These are phyloP conservation scores for Sarocladium strictum DNA, from an alignment of 2,329 filamentous ascomycete genomes.

Conservation along the genomic window DNA sequence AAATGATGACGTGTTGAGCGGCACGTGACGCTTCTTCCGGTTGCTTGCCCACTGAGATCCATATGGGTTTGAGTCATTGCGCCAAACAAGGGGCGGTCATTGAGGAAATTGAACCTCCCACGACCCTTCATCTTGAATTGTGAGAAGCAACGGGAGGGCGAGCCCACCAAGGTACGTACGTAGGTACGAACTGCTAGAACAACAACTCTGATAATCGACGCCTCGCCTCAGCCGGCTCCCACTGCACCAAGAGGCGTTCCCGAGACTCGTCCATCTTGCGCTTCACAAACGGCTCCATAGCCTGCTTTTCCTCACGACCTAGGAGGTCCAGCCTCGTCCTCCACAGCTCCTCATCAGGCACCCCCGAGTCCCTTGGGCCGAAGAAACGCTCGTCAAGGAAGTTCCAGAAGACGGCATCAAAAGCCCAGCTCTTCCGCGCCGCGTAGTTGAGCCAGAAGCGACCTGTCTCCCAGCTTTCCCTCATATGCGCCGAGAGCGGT, in stretches of 20 bases:
- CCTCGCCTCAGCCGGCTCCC: neutral
- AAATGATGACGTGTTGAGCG: no score
- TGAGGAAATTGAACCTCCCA: no score
- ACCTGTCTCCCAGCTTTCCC: slow-evolving; percentile 28
- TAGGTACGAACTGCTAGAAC: no score
- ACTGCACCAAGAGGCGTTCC: slow-evolving; percentile 12
- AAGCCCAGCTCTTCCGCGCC: slow-evolving; percentile 29
- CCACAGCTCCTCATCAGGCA: slow-evolving; percentile 18
- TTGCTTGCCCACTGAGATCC: no score
- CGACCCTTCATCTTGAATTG: no score
- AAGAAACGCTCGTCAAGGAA: slow-evolving; percentile 29
- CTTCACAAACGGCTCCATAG: slow-evolving; percentile 25
- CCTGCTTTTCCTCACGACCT: slow-evolving; percentile 17
- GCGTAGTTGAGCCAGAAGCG: slow-evolving; percentile 28
- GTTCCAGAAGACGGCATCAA: slow-evolving; percentile 32
- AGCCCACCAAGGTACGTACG: no score
- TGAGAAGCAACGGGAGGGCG: no score
- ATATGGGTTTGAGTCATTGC: no score
- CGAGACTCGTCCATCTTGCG: slow-evolving; percentile 23
- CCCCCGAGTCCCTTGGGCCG: slow-evolving; percentile 15
- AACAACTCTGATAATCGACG: neutral
- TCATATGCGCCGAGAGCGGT: slow-evolving; percentile 28
- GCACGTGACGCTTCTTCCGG: no score
- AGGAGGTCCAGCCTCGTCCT: slow-evolving; percentile 23
- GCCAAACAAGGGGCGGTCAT: no score